Evolutionary conservation across 2,329 filamentous ascomycete genomes (phyloP).

Genomic region (Penicillium janthinellum): DNA sequence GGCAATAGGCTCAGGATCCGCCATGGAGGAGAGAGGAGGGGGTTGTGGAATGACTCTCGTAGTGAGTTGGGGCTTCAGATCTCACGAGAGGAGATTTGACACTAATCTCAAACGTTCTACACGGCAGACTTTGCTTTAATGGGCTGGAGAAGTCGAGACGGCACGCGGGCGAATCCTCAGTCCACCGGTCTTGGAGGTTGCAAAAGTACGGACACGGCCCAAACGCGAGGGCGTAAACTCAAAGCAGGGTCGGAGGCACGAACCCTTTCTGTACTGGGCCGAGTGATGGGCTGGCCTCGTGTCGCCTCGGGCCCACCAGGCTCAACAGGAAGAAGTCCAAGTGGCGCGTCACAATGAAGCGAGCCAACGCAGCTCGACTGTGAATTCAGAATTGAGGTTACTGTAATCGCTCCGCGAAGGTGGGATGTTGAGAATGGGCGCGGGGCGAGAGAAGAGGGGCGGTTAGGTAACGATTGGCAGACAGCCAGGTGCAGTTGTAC

Average conservation of each 20-base stretch:
- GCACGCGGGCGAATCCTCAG: neutral
- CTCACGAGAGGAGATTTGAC: neutral
- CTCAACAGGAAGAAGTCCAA: neutral
- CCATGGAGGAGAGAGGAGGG: neutral
- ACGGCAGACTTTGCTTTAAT: conserved; percentile 8
- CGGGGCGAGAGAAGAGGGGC: neutral
- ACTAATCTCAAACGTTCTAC: neutral
- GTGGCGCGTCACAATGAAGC: neutral
- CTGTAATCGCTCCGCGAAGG: neutral
- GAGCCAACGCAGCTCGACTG: neutral
- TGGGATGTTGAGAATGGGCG: neutral
- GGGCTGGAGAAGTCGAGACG: neutral
- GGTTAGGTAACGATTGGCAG: neutral
- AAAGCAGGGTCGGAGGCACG: conserved; percentile 3
- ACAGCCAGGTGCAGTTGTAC: neutral
- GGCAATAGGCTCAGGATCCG: conserved; percentile 4
- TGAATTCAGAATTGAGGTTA: neutral
- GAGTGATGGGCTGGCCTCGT: neutral
- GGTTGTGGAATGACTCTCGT: neutral
- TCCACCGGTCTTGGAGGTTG: neutral
- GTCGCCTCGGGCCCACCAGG: neutral
- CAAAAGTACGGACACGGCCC: conserved; percentile 7
- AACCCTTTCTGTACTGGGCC: conserved; percentile 5
- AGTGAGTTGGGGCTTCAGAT: neutral
- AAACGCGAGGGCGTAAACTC: conserved; percentile 7